Evolutionary conservation across 495 filamentous ascomycete species (phyloP), one percentile per base, ranked within the genome.

Genomic region (Penicillium flavigenum): DNA sequence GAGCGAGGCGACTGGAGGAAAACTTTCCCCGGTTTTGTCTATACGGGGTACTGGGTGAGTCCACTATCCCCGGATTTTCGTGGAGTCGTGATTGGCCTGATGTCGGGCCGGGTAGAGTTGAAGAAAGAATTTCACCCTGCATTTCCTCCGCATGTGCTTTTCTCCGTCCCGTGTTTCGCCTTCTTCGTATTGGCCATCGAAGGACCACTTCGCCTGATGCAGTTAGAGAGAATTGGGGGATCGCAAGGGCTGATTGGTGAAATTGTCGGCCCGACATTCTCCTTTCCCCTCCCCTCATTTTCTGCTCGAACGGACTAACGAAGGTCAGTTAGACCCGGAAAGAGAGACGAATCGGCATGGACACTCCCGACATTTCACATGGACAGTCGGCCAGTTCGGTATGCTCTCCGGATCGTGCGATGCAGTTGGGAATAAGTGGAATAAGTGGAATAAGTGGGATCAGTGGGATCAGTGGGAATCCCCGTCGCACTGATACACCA

Each of bases 181-280:
- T 34, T 11, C 11, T 12, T 51, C 20, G 14, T 51, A n/a, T 27
- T 51, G 34, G 34, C 22, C 10, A 2, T 12, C 12, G 27, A 31
- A 19, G 20, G 32, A 26, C 34, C 12, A 12, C 29, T 54, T 44
- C 27, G 36, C 51, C 29, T 11, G 34, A 45, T 34, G 5, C 3
- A 20, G 51, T 36, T 54, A 54, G 51, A 36, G 12, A 14, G 4
- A 7, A 5, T 0, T 1, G 10, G n/a, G 51, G 16, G 6, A 36
- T 11, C 19, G 1, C 14, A 20, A 1, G 0, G 11, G 2, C 4
- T 47, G 22, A 55, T 47, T 55, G 53, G 53, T 16, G 22, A 26
- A 3, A 5, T n/a, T n/a, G 44, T 55, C 53, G 53, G 53, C 20
- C 53, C 53, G 53, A 55, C 44, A 29, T 47, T 17, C 36, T 4